phyloP scores from a whole-genome alignment of 2,329 filamentous ascomycete genomes.

The Sporothrix pallida region DNA sequence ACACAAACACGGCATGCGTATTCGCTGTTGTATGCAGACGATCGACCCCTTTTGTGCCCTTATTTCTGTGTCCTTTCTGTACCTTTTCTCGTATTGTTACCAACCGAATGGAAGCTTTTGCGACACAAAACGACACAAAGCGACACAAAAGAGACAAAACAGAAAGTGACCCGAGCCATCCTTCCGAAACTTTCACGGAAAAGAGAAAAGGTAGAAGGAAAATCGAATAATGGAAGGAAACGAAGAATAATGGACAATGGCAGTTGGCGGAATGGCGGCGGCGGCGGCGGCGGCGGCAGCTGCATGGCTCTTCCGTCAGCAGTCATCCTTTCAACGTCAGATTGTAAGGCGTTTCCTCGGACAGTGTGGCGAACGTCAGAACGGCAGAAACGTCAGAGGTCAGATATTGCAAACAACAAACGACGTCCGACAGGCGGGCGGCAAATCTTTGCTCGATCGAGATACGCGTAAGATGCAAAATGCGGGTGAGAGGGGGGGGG shows the following conservation, averaged over 20 bases:
- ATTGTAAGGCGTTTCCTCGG: constrained; percentile 3
- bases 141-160: not conserved
- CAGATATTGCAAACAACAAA: not conserved
- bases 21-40: constrained; percentile 5
- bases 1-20: not conserved
- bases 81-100: constrained; percentile 27
- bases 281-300: not conserved
- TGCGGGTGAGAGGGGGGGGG: not conserved
- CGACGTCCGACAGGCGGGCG: not conserved
- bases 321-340: constrained; percentile 19
- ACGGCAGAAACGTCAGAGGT: not conserved
- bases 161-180: not conserved
- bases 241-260: not conserved
- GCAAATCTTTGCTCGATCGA: constrained; percentile 10
- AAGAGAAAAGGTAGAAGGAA: not conserved
- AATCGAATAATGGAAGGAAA: not conserved
- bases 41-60: not conserved
- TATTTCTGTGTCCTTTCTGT: not conserved
- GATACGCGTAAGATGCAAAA: not conserved
- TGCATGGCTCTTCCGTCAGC: not conserved
- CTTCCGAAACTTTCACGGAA: not conserved
- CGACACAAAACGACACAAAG: not conserved
- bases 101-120: constrained; percentile 22
- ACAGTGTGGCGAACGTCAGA: constrained; percentile 9
- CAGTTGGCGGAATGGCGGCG: not conserved